Evolutionary conservation across 768 basidiomycete genomes (phyloP), one percentile per base, ranked within the genome.

Genomic region (Podaxis pistillaris): DNA sequence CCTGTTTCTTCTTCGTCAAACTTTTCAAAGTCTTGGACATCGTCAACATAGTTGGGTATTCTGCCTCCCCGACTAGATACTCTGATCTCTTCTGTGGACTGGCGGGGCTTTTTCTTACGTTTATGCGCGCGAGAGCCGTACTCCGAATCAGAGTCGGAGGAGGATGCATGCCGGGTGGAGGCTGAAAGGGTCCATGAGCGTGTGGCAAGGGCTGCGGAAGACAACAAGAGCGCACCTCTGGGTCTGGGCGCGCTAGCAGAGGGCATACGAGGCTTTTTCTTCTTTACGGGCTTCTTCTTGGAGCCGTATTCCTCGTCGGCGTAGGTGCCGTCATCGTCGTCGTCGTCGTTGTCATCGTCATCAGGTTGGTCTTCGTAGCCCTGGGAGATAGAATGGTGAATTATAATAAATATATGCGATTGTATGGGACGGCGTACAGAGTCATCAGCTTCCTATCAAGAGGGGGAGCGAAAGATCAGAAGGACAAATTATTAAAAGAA

Each of bases 1-100:
- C 75, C 77, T 28, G 86, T 86, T 47, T 87, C 89, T 44, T 90
- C 88, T 24, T 86, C 86, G 55, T 83, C 83, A 61, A 83, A 83
- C 71, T 85, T 83, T 67, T 91, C 92, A 65, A 90, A 89, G 70
- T 91, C 89, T 58, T 89, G 89, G 63, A 87, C 84, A 71, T 91
- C 89, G 70, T 94, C 91, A 67, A 87, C 77, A 72, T 94, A 94
- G 74, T 94, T 94, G 41, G 91, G 91, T 62, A 93, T 82, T 74
- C 87, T 91, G 71, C 79, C 86, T 59, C 91, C 90, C 41, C 87
- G 76, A 67, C 90, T 86, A 52, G 85, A 93, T 56, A 93, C 85
- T 64, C 93, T 90, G 56, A 93, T 75, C 73, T 94, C 92, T 65
- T 90, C 89, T 15, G 78, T 80, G 15, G 86, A 80, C 38, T 76